Evolutionary conservation across 2,329 filamentous ascomycete genomes (phyloP).

Genomic region (Thyridium curvatum): DNA sequence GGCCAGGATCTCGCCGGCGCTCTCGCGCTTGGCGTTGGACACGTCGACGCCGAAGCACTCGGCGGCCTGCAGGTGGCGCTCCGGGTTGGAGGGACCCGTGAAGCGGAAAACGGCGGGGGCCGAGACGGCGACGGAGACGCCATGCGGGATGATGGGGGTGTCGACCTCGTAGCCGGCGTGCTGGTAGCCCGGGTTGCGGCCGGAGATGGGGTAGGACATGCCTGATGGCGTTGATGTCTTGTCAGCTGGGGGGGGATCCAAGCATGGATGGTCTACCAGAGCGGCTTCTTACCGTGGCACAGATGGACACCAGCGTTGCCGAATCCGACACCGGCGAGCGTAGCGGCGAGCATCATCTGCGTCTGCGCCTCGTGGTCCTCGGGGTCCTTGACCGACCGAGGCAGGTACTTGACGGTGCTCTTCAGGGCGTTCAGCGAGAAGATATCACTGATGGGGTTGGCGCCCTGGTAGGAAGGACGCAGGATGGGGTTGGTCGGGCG

Average conservation of each 20-base stretch:
- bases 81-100: constrained; percentile 84
- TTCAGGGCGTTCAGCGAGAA: constrained; percentile 85
- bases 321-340: constrained; percentile 90
- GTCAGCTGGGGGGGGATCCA: no score
- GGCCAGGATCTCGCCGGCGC: constrained; percentile 78
- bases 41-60: constrained; percentile 89
- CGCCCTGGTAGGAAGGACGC: constrained; percentile 90
- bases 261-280: no score
- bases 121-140: constrained; percentile 89
- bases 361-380: constrained; percentile 90
- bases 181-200: constrained; percentile 86
- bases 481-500: constrained; percentile 84
- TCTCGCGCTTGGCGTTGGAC: constrained; percentile 79
- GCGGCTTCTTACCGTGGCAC: constrained; percentile 54
- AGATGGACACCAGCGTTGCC: constrained; percentile 94
- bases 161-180: constrained; percentile 80
- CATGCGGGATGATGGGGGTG: constrained; percentile 83
- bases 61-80: constrained; percentile 82
- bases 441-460: constrained; percentile 96
- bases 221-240: constrained; percentile 32
- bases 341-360: constrained; percentile 93
- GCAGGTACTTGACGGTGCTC: constrained; percentile 85
- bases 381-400: constrained; percentile 77
- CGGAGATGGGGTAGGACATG: constrained; percentile 97
- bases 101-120: constrained; percentile 93